Evolutionary conservation across 768 basidiomycete genomes (phyloP), one percentile per base, ranked within the genome.

Genomic region (Leucocoprinus leucothites): DNA sequence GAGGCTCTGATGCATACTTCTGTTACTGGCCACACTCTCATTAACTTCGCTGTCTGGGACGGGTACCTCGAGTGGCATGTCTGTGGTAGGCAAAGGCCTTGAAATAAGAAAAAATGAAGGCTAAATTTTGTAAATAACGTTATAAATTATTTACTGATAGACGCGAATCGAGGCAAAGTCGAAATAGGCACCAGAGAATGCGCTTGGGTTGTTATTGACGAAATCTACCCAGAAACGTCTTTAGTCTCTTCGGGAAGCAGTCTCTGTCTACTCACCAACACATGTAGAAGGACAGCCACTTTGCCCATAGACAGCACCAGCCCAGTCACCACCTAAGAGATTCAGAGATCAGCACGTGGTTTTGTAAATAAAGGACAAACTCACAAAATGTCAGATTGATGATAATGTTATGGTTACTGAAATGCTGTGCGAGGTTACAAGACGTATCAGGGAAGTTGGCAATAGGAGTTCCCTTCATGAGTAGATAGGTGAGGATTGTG

Each of bases 141-240:
- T 13, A 22, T 9, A 36, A n/a, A 14, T 18, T n/a, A 42, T 55
- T 55, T 28, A 55, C 40, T 62, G 40, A 49, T 75, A 75, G 1
- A 75, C 62, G 34, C 75, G 76, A 47, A 90, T 67, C 1, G 78
- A 76, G 25, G 77, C 79, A 66, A 91, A 75, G 36, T 87, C 79
- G 71, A 87, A 90, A 71, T 79, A 89, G 1, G 89, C 87, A 14
- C 82, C 68, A n/a, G 60, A 42, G 67, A 89, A 90, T 9, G 81
- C 80, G 9, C 61, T 58, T 0, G 89, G 88, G 65, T 86, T 83
- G 60, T 74, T 74, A 69, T 82, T 77, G 51, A 87, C 85, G 63
- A 71, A 82, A 48, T 81, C 84, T 86, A 53, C n/a, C n/a, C n/a
- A 11, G 11, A 31, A 31, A 31, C 11, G 31, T 31, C 31, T 31